Conservation (phyloP, 2,329 filamentous ascomycete genomes). For the Blastomyces parvus region DNA sequence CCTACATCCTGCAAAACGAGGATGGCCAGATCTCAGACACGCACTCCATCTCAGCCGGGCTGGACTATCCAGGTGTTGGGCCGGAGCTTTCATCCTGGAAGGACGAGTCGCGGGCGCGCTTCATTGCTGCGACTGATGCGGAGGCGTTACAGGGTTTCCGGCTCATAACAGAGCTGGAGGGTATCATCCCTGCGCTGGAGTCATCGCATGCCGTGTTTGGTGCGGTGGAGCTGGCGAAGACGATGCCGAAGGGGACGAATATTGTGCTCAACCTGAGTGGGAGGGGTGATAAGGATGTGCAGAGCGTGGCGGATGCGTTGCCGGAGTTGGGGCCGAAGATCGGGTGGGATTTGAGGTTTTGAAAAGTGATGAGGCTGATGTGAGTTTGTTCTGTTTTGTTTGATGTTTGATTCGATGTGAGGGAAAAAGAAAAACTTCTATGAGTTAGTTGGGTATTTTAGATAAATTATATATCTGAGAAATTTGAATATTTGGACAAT, state of each 20-base stretch:
- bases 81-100: constrained; percentile 92
- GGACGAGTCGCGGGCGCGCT: constrained; percentile 74
- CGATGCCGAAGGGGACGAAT: constrained; percentile 78
- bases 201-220: constrained; percentile 87
- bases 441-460: background rate
- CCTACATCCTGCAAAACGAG: constrained; percentile 86
- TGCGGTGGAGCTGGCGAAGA: constrained; percentile 82
- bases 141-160: constrained; percentile 83
- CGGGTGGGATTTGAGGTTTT: constrained; percentile 56
- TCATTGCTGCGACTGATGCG: constrained; percentile 83
- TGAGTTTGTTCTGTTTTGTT: background rate
- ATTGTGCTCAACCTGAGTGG: constrained; percentile 90
- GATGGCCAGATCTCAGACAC: constrained; percentile 92
- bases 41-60: constrained; percentile 89
- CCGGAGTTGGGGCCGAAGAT: constrained; percentile 83
- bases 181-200: constrained; percentile 94
- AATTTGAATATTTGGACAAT: background rate
- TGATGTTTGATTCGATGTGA: too few species aligned
- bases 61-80: constrained; percentile 95
- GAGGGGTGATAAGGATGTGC: constrained; percentile 94
- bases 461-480: background rate
- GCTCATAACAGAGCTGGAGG: constrained; percentile 76
- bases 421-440: background rate
- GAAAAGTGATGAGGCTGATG: constrained; percentile 15
- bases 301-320: constrained; percentile 92